These are phyloP conservation scores for Neurospora africana DNA, from an alignment of 495 filamentous ascomycete genomes.

Conservation along the genomic window DNA sequence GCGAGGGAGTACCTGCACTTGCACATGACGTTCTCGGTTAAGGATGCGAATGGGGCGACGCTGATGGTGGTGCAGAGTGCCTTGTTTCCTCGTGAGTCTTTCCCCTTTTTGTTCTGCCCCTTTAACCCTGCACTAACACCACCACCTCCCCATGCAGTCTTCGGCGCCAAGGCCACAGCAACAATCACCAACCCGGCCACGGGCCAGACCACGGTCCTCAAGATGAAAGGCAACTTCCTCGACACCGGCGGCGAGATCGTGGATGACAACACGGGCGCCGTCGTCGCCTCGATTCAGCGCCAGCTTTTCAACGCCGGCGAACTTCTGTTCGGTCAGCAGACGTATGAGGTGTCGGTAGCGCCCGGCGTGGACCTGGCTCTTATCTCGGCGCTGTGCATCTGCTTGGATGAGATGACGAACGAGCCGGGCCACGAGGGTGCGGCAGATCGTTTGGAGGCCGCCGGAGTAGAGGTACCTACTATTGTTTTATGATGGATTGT, in stretches of 20 bases:
- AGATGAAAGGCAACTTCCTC: constrained; percentile 35
- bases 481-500: background rate
- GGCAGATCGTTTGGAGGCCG: too few relatives aligned
- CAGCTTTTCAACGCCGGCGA: constrained; percentile 30
- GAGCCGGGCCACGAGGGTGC: constrained; percentile 18
- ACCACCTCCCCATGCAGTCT: constrained; percentile 18
- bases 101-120: background rate
- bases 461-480: too few relatives aligned
- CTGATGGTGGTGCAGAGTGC: constrained; percentile 42
- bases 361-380: constrained; percentile 49
- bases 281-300: constrained; percentile 45
- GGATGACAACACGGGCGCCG: constrained; percentile 28
- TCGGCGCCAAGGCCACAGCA: constrained; percentile 35
- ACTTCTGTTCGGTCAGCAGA: background rate
- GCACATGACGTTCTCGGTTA: constrained; percentile 37
- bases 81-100: constrained; percentile 31
- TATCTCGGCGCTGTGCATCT: constrained; percentile 50
- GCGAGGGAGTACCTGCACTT: constrained; percentile 11
- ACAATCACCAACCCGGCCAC: constrained; percentile 34
- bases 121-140: background rate
- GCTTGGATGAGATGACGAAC: constrained; percentile 52
- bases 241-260: constrained; percentile 39
- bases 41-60: constrained; percentile 29
- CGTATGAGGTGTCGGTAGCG: constrained; percentile 48
- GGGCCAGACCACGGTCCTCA: constrained; percentile 25